Evolutionary conservation across 345 rosid species (phyloP).

Genomic region (Populus nigra): DNA sequence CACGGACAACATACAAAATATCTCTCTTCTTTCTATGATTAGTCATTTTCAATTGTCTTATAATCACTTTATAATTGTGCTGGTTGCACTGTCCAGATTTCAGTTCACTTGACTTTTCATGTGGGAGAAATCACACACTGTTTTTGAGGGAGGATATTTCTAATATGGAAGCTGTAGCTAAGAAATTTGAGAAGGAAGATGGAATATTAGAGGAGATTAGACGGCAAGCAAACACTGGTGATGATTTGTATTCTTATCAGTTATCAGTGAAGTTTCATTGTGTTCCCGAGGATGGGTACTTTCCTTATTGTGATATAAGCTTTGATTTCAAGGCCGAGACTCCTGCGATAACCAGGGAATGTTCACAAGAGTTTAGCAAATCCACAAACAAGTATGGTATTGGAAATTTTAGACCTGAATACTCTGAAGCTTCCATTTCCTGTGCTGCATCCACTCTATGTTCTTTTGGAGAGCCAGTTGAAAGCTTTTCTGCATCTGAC

Average conservation of each 20-base stretch:
- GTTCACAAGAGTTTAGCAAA: conserved; percentile 20
- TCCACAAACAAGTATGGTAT: conserved; percentile 17
- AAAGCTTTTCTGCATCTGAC: conserved; percentile 34
- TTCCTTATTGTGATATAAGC: conserved; percentile 63
- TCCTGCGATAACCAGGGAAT: conserved; percentile 9
- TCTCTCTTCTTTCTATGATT: background rate
- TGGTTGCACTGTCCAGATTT: conserved; percentile 45
- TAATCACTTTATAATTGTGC: conserved; percentile 4
- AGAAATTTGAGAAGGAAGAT: conserved; percentile 67
- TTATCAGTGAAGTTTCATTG: conserved; percentile 34
- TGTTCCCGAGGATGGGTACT: conserved; percentile 52
- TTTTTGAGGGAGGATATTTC: conserved; percentile 72
- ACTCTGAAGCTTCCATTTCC: conserved; percentile 37
- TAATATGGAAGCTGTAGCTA: conserved; percentile 83
- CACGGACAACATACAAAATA: background rate
- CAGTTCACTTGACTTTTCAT: conserved; percentile 55
- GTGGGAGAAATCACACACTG: conserved; percentile 61
- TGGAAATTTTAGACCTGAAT: conserved; percentile 20
- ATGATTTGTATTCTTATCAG: conserved; percentile 53
- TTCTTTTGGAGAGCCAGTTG: conserved; percentile 38
- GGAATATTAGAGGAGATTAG: conserved; percentile 37
- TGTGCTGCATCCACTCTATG: conserved; percentile 45
- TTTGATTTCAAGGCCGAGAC: conserved; percentile 29
- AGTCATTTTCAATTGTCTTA: conserved; percentile 3
- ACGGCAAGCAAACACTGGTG: conserved; percentile 37